phyloP scores from a whole-genome alignment of 2,329 filamentous ascomycete species.

The Cytospora mali region DNA sequence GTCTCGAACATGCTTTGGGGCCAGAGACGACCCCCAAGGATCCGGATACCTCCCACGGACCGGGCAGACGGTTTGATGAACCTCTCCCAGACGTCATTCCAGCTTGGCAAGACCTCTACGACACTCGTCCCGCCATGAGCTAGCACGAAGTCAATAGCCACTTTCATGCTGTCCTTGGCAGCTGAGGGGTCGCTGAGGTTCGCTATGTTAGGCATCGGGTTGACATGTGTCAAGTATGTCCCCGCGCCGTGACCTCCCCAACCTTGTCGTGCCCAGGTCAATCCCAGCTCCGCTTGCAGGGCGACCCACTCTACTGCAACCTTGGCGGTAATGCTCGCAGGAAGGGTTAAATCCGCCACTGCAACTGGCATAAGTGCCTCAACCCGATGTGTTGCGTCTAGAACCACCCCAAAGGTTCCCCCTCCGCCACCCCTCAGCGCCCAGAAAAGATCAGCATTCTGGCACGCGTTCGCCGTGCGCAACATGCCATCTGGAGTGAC shows the following conservation, averaged over 20 bases:
- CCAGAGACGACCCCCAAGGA: conserved; percentile 8
- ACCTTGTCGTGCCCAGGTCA: no score
- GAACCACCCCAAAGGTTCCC: conserved; percentile 12
- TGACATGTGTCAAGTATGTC: conserved; percentile 13
- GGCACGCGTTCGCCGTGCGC: conserved; percentile 42
- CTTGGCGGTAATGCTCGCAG: background rate
- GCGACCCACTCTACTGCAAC: conserved; percentile 7
- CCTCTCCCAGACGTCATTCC: conserved; percentile 1
- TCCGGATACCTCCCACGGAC: background rate
- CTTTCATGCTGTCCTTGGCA: conserved; percentile 1
- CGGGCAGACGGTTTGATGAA: conserved; percentile 17
- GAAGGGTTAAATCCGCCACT: background rate
- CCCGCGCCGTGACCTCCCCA: background rate
- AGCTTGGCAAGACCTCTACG: conserved; percentile 6
- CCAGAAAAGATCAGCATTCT: conserved; percentile 52
- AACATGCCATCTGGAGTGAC: conserved; percentile 48
- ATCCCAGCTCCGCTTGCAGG: no score
- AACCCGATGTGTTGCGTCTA: conserved; percentile 15
- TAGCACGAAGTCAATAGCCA: conserved; percentile 9
- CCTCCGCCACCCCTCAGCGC: conserved; percentile 49
- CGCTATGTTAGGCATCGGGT: conserved; percentile 8
- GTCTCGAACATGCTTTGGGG: conserved; percentile 11
- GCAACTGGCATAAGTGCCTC: background rate
- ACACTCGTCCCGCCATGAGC: conserved; percentile 9
- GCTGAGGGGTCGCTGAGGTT: conserved; percentile 13